Conservation (phyloP, 306 rosid genomes). For the Quercus dentata region DNA sequence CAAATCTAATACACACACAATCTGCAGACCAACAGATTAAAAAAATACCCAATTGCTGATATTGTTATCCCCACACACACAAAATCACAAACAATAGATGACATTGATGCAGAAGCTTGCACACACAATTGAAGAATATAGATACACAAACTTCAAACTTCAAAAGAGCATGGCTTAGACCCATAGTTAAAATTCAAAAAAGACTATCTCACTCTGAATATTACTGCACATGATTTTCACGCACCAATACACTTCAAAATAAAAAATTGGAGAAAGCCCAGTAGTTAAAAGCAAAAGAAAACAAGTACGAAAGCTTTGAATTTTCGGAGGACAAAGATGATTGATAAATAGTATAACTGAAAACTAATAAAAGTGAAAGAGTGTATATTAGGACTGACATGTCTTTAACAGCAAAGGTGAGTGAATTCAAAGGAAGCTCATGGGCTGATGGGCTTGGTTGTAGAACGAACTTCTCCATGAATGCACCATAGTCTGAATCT, state of each 20-base stretch:
- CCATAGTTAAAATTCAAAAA: background rate
- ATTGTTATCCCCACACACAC: background rate
- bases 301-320: background rate
- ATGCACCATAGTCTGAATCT: constrained; percentile 53
- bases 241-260: background rate
- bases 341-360: background rate
- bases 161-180: background rate
- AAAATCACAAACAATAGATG: background rate
- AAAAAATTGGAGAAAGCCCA: background rate
- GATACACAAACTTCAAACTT: background rate
- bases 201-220: background rate
- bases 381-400: constrained; percentile 40
- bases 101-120: background rate
- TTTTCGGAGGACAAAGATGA: background rate
- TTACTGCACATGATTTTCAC: background rate
- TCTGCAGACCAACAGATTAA: background rate
- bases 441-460: constrained; percentile 42
- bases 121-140: background rate
- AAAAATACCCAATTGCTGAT: background rate
- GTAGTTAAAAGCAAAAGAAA: background rate
- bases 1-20: background rate
- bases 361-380: background rate
- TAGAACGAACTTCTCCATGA: constrained; percentile 63
- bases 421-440: constrained; percentile 58
- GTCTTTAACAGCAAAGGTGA: constrained; percentile 89